Evolutionary conservation across 2,329 filamentous ascomycete genomes (phyloP), one percentile per base, ranked within the genome.

Genomic region (Aspergillus ochraceus): DNA sequence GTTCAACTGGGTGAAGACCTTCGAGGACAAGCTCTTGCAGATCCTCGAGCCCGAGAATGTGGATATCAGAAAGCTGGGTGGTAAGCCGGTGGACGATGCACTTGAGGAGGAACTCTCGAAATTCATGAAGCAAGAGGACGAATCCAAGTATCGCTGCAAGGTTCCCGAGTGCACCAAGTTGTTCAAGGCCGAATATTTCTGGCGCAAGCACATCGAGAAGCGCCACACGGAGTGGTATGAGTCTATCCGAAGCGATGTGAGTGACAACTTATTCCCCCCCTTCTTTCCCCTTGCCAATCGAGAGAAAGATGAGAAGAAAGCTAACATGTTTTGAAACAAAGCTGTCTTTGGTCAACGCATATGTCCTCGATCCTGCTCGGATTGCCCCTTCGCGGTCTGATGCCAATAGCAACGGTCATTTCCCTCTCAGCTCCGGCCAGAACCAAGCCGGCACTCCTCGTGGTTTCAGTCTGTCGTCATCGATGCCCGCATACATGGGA

Each of bases 1-100:
- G 0, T 98, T 92, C 80, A 99, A 98, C 72, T 99, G 96, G 95
- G 96, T 99, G 61, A 96, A 90, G 80, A 98, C 95, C 0, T 99
- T 97, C 70, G 95, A 99, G 73, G 95, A 99, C 72, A 99, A 99
- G 79, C 84, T 99, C 54, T 82, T 91, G 73, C 93, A 97, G 74
- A 90, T 98, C 51, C 83, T 99, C 14, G 94, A 98, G 66, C 95
- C 95, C 0, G 91, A 95, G 57, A 88, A 88, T 53, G 90, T 90
- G 24, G 92, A 98, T 71, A 81, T 98, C 47, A 88, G 88, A 74
- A 98, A 97, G 78, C 85, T 98, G 26, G 95, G 96, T 53, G 95
- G 95, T 19, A 93, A 92, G 72, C 86, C 90, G 1, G 80, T 92
- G 0, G 92, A 97, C 4, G 92, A 97, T 65, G 92, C 91, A 1